Percentiles rank a stretch among this genome's conserved stretches.
Evolutionary conservation across 2,329 filamentous ascomycete species (phyloP).

Genomic region (Aspergillus pseudoviridinutans): DNA sequence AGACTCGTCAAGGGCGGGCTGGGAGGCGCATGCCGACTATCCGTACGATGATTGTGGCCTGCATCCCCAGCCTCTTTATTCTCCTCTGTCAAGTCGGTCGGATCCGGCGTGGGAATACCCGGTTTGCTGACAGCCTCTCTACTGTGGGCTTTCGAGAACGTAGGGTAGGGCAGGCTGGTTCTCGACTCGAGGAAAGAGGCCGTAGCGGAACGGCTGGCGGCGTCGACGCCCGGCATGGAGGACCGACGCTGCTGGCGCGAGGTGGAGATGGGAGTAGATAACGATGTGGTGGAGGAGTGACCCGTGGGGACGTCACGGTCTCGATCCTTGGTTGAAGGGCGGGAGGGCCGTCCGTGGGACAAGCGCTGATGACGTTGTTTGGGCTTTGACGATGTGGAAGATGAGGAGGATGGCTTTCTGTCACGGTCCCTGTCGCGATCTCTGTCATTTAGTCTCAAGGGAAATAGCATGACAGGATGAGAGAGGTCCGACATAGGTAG

Average conservation of each 20-base stretch:
- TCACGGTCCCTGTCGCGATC: conserved; percentile 27
- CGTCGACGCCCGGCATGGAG: conserved; percentile 53
- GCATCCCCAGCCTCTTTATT: conserved; percentile 38
- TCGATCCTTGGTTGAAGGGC: conserved; percentile 33
- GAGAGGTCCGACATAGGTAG: conserved; percentile 15
- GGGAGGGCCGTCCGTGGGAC: conserved; percentile 28
- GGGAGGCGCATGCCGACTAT: conserved; percentile 39
- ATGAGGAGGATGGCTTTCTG: conserved; percentile 24
- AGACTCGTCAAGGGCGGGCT: conserved; percentile 46
- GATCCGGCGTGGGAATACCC: conserved; percentile 62
- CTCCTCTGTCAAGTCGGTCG: conserved; percentile 62
- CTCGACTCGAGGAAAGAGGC: conserved; percentile 43
- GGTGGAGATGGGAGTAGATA: conserved; percentile 18
- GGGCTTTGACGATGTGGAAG: conserved; percentile 21
- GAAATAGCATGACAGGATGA: conserved; percentile 34
- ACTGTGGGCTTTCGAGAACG: conserved; percentile 86
- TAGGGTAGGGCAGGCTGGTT: conserved; percentile 66
- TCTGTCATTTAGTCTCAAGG: conserved; percentile 35
- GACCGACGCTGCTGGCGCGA: conserved; percentile 32
- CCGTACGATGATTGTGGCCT: conserved; percentile 19
- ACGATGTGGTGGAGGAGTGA: conserved; percentile 27
- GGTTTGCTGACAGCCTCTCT: conserved; percentile 68
- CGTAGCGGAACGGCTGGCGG: conserved; percentile 27
- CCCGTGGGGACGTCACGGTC: conserved; percentile 25
- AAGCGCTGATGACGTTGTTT: conserved; percentile 28